Evolutionary conservation across 805 yeast genomes (phyloP), one percentile per base, ranked within the genome.

Genomic region (Wickerhamomyces sydowiorum): DNA sequence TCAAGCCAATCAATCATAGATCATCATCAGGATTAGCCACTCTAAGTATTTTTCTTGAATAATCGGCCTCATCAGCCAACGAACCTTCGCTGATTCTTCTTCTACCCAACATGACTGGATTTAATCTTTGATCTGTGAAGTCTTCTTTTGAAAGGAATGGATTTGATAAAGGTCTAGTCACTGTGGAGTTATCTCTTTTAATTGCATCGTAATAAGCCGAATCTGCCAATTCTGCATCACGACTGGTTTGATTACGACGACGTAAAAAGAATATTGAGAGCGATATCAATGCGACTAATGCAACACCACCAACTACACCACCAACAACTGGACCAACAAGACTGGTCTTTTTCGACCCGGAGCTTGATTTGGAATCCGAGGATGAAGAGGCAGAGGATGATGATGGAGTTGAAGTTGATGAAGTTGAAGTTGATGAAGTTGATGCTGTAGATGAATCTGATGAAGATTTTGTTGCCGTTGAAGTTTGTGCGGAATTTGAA

Each of bases 1-100:
- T n/a, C n/a, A n/a, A n/a, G n/a, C 15, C n/a, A 19, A 5, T 5
- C 5, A 12, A 32, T 32, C 10, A 32, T 32, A 32, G 23, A 32
- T 47, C 51, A 49, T 74, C 80, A 60, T 87, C 96, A 1, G 96
- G 96, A 56, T 90, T 90, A 27, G 95, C 90, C 12, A 90, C 95
- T 45, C 88, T 82, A 37, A 90, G 69, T 17, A 86, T 80, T 65
- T 87, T 87, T 57, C 89, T 71, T 38, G 86, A 73, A 63, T 82
- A 86, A 60, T 86, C 93, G 4, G 86, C 78, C 47, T 85, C 95
- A 60, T 88, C 95, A 10, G 95, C 90, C 41, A 90, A 68, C 3
- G 91, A 80, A 5, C 96, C 96, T 54, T 86, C 91, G 53, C 89
- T 80, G 47, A 86, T 71, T 49, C 96, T 70, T 56, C 95, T 78